A percentile compares a stretch with the other conserved stretches of the same genome.
These are phyloP conservation scores for Penicillium lagena DNA, from an alignment of 495 filamentous ascomycete genomes.

Conservation along the genomic window DNA sequence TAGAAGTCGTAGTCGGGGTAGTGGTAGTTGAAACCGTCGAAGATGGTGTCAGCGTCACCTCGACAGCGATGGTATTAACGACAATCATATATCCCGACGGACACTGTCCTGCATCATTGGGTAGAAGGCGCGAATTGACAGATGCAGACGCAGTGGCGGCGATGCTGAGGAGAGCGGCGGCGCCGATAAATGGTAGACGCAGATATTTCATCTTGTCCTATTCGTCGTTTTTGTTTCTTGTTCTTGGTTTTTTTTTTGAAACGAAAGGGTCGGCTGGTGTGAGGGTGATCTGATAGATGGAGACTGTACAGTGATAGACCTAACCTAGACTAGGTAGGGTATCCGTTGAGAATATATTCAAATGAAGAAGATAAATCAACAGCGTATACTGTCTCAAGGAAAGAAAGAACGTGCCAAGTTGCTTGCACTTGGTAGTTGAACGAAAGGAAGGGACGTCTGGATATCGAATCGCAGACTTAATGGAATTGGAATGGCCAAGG, in stretches of 20 bases:
- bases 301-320: not conserved
- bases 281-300: not conserved
- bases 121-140: slow-evolving; percentile 8
- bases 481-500: slow-evolving; percentile 4
- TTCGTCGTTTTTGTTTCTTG: too few species aligned
- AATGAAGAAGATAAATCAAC: not conserved
- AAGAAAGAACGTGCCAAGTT: slow-evolving; percentile 20
- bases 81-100: slow-evolving; percentile 23
- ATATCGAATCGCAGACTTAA: slow-evolving; percentile 23
- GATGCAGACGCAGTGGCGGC: slow-evolving; percentile 23
- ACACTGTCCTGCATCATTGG: slow-evolving; percentile 16
- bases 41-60: slow-evolving; percentile 14
- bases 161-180: slow-evolving; percentile 23
- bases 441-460: slow-evolving; percentile 31
- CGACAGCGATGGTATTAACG: slow-evolving; percentile 17
- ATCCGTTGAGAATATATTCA: not conserved
- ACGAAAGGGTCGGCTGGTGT: not conserved
- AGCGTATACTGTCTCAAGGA: not conserved
- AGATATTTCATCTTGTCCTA: slow-evolving; percentile 28
- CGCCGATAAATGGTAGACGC: slow-evolving; percentile 16
- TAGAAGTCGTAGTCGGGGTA: slow-evolving; percentile 4
- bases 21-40: not conserved
- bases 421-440: not conserved
- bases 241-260: too few species aligned
- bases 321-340: too few species aligned